Evolutionary conservation across 139 green algal species (phyloP).

Genomic region (Yamagishiella unicocca): DNA sequence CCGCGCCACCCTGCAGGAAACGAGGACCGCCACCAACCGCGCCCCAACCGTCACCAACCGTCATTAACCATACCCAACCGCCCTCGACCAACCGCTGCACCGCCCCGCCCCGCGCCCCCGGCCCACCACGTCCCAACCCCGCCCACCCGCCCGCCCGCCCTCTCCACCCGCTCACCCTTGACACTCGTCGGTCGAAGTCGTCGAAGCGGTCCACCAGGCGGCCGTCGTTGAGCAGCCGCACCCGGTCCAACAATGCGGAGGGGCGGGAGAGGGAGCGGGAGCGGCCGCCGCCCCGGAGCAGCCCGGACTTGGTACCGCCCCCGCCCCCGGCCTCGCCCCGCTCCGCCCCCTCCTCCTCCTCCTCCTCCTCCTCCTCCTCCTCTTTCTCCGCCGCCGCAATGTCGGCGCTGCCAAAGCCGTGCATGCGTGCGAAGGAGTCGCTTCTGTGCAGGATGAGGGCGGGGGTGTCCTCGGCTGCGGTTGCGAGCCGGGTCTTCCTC

Average conservation of each 20-base stretch:
- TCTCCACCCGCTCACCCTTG: not conserved
- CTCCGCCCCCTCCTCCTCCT: not conserved
- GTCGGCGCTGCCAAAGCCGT: not conserved
- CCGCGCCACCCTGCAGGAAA: too few relatives aligned
- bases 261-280: not conserved
- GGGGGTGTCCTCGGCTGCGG: slow-evolving; percentile 11
- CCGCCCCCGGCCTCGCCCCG: not conserved
- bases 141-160: not conserved
- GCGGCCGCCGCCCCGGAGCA: too few relatives aligned
- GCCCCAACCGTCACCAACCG: too few relatives aligned
- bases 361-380: not conserved
- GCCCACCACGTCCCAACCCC: too few relatives aligned
- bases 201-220: slow-evolving; percentile 28
- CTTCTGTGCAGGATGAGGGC: not conserved
- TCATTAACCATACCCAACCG: too few relatives aligned
- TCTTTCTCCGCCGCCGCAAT: not conserved
- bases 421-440: not conserved
- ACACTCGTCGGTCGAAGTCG: slow-evolving; percentile 7
- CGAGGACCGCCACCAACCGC: too few relatives aligned
- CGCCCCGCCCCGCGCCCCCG: too few relatives aligned
- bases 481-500: too few relatives aligned
- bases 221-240: slow-evolving; percentile 24
- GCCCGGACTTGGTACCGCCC: too few relatives aligned
- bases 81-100: too few relatives aligned
- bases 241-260: not conserved